Base-by-base conservation (phyloP, 306 rosid genomes). In the Sophora flavescens region DNA sequence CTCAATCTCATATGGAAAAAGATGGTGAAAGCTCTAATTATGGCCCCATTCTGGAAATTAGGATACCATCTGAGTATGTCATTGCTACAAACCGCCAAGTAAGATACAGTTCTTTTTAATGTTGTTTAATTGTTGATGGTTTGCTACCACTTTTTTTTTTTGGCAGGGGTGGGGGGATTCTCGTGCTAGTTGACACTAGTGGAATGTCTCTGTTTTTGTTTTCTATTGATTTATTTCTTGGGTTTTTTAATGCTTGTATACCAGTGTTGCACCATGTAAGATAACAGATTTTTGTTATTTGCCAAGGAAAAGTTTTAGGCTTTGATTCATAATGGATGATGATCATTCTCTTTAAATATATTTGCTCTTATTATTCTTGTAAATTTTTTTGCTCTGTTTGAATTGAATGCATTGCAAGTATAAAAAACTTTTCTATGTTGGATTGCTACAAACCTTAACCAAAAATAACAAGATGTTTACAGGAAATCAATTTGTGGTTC, bases 51-150 rank as follows among this genome's bases (percentile, higher is more conserved):
- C 88, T 95, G 72, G 97, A 92, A 81, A 92, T 95, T 77, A 89
- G 96, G 54, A 90, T 95, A 83, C 97, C 97, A 3, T 87, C 97
- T 35, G 98, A 95, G 75, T 88, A 89, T 75, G 97, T 90, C 70
- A 92, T 93, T 17, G 97, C 97, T 53, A 89, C 98, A 79, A 95
- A 95, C 74, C 93, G 93, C 83, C 97, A 92, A 88, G 98, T 92
- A 87, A 88, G 87, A 78, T 82, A n/a, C 10, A 47, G 41, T 56
- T 61, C 41, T 18, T 38, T 44, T 15, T 38, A 35, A 2, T 39
- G n/a, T 58, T 47, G 7, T 68, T 14, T 71, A 42, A 41, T 65
- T 41, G 69, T 70, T 14, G 50, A 74, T 50, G 39, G 50, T 8
- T 42, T 57, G 54, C 8, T 38, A 15, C 45, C 68, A 8, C 28